These are phyloP conservation scores for Rhododendron williamsianum DNA, from an alignment of 148 eudicot species.

Conservation along the genomic window DNA sequence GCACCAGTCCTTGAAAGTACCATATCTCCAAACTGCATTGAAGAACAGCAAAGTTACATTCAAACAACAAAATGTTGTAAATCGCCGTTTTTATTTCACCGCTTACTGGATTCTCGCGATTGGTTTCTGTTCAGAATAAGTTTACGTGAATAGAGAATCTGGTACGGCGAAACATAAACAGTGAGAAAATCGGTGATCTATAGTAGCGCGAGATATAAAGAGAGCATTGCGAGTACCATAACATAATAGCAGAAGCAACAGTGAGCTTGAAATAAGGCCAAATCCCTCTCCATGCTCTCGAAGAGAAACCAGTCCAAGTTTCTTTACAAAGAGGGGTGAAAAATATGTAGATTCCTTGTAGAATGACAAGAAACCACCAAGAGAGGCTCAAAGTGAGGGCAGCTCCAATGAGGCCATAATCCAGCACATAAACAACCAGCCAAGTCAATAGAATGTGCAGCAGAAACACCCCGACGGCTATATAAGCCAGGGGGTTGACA, in stretches of 20 bases:
- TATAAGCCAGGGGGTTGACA: slow-evolving; percentile 60
- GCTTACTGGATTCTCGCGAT: too few relatives aligned
- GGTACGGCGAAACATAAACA: not conserved
- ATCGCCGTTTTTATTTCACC: not conserved
- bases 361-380: slow-evolving; percentile 51
- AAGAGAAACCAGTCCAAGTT: slow-evolving; percentile 51
- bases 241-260: slow-evolving; percentile 55
- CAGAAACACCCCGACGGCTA: slow-evolving; percentile 43
- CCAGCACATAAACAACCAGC: slow-evolving; percentile 41
- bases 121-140: too few relatives aligned
- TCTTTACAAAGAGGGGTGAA: slow-evolving; percentile 39
- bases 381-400: slow-evolving; percentile 47
- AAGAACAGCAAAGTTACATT: not conserved
- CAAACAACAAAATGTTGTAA: not conserved
- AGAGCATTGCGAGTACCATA: slow-evolving; percentile 22
- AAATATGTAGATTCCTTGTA: slow-evolving; percentile 34
- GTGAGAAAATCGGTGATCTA: not conserved
- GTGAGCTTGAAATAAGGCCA: slow-evolving; percentile 62
- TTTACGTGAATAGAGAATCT: too few relatives aligned
- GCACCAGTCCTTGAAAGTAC: slow-evolving; percentile 60
- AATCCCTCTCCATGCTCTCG: slow-evolving; percentile 37
- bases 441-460: slow-evolving; percentile 40
- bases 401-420: slow-evolving; percentile 46
- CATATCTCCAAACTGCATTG: slow-evolving; percentile 47
- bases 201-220: not conserved